phyloP scores from a whole-genome alignment of 441 rosid species.

The Croton laevigatus region DNA sequence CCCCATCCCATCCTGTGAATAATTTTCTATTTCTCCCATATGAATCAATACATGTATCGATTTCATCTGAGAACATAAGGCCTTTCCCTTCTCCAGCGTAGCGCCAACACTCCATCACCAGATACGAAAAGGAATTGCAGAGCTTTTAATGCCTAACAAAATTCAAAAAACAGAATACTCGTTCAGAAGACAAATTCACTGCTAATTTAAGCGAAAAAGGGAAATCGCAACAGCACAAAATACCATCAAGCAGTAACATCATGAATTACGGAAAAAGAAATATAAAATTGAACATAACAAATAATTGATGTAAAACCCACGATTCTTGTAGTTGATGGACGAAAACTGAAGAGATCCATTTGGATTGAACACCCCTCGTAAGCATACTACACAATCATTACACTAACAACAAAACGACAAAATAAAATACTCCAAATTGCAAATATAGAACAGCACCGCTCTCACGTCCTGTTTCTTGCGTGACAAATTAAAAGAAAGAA shows the following conservation, averaged over 20 bases:
- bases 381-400: not conserved
- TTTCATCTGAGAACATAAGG: constrained; percentile 37
- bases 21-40: constrained; percentile 39
- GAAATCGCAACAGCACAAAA: not conserved
- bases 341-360: not conserved
- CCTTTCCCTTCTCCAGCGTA: constrained; percentile 45
- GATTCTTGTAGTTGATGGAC: not conserved
- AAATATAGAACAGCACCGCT: not conserved
- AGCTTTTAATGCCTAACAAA: constrained; percentile 14
- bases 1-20: constrained; percentile 42
- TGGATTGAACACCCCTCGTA: not conserved
- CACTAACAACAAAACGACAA: not conserved
- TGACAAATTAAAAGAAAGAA: not conserved
- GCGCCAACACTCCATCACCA: constrained; percentile 67
- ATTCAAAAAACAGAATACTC: not conserved
- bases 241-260: not conserved
- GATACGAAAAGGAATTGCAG: constrained; percentile 21
- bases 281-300: not conserved
- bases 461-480: not conserved
- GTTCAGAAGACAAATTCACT: too few relatives aligned
- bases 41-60: constrained; percentile 41
- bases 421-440: not conserved
- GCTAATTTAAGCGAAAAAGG: not conserved
- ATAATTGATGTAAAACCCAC: not conserved
- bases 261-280: not conserved